Evolutionary conservation across 2,329 filamentous ascomycete species (phyloP).

Genomic region (Alternaria dauci): DNA sequence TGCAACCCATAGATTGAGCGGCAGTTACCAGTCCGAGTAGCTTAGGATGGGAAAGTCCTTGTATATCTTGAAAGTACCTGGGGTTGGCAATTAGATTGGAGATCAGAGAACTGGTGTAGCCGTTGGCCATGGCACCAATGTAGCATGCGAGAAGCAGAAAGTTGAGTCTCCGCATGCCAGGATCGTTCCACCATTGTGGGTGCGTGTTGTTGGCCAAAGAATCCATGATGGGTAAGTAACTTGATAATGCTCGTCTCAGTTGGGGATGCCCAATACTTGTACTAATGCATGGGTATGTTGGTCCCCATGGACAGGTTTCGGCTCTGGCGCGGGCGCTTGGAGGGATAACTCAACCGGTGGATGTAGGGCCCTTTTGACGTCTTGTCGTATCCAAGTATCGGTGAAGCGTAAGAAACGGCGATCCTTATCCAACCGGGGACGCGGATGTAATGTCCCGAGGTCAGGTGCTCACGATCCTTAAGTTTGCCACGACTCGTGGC

Average conservation of each 20-base stretch:
- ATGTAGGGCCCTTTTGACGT: not conserved
- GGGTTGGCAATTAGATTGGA: slow-evolving; percentile 27
- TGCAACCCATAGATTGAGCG: slow-evolving; percentile 25
- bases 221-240: not conserved
- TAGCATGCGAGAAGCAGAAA: slow-evolving; percentile 27
- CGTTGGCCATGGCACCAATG: slow-evolving; percentile 27
- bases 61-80: slow-evolving; percentile 15
- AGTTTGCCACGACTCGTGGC: not conserved
- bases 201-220: slow-evolving; percentile 18
- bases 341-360: not conserved
- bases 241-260: not conserved
- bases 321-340: not conserved
- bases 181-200: slow-evolving; percentile 25
- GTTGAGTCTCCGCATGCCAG: slow-evolving; percentile 24
- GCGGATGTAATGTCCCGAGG: not conserved
- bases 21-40: slow-evolving; percentile 24
- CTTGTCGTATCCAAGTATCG: not conserved
- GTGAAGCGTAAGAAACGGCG: not conserved
- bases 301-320: not conserved
- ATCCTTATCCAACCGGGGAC: not conserved
- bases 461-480: not conserved
- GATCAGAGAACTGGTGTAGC: slow-evolving; percentile 29
- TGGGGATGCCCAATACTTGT: not conserved
- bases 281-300: not conserved
- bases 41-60: slow-evolving; percentile 12